Conservation (phyloP, 2,329 filamentous ascomycete genomes). For the Stemphylium vesicarium region DNA sequence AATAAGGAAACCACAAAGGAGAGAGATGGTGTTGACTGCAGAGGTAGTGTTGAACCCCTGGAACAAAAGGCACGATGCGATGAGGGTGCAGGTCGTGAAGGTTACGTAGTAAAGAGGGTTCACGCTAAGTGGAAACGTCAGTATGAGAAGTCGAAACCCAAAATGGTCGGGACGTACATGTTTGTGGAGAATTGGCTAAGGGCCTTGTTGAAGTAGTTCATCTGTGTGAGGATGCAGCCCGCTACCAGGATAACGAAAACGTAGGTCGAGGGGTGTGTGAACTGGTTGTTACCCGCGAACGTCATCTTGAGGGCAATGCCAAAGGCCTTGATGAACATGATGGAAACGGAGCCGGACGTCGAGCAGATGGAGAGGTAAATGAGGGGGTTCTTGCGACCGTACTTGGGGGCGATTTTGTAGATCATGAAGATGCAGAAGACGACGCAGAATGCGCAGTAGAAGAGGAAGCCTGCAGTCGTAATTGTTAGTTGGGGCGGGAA, state of each 20-base stretch:
- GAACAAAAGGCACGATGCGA: slow-evolving; percentile 95
- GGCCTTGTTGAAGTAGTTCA: slow-evolving; percentile 99
- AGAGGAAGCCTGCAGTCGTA: slow-evolving; percentile 74
- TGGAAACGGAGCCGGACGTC: slow-evolving; percentile 93
- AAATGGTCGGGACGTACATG: slow-evolving; percentile 68
- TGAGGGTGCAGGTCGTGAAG: slow-evolving; percentile 92
- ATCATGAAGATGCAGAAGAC: slow-evolving; percentile 94
- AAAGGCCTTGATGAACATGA: slow-evolving; percentile 99
- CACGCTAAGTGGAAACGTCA: slow-evolving; percentile 63
- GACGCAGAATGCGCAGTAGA: slow-evolving; percentile 81
- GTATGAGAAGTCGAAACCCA: not conserved
- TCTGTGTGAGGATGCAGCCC: slow-evolving; percentile 96
- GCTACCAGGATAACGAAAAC: slow-evolving; percentile 93
- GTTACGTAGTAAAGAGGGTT: slow-evolving; percentile 98
- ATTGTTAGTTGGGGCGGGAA: slow-evolving; percentile 16
- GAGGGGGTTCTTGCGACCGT: slow-evolving; percentile 94
- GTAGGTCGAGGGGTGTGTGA: slow-evolving; percentile 92
- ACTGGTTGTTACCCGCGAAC: slow-evolving; percentile 91
- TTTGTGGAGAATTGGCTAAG: slow-evolving; percentile 96
- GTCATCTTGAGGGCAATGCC: slow-evolving; percentile 97
- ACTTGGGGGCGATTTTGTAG: slow-evolving; percentile 85
- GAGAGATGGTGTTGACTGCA: slow-evolving; percentile 86
- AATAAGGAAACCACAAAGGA: slow-evolving; percentile 90
- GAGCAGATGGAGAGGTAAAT: slow-evolving; percentile 98
- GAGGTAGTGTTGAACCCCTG: slow-evolving; percentile 95